Evolutionary conservation across 73 alveolate genomes (phyloP), one percentile per base, ranked within the genome.

Genomic region (Paramecium pentaurelia): DNA sequence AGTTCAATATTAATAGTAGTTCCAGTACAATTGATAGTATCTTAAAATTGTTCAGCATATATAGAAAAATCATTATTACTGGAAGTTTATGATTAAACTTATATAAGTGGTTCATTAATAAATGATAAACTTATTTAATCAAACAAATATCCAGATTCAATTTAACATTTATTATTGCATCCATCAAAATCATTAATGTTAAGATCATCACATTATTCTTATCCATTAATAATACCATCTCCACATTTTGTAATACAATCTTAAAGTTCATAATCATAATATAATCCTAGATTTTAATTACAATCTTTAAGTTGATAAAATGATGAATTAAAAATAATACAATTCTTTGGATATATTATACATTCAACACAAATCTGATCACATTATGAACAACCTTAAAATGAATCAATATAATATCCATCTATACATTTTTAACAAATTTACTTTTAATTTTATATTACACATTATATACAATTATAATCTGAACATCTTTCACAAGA

Each of bases 401-500:
- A 6, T 18, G 11, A 3, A 54, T 54, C 70, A 54, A 54, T 22
- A 54, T 6, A 54, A 54, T 54, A 54, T 3, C 70, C 70, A 1
- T 54, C 70, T 54, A n/a, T 16, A 54, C 70, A 54, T 18, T 54
- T 54, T n/a, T 93, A 58, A 88, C 92, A 30, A 3, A 54, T 22
- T 12, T n/a, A 20, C 9, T 75, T 14, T 27, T 94, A 47, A 40
- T 49, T 30, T 3, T 71, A 1, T 22, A 30, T 59, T 8, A 14
- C 18, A 60, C 97, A 95, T 18, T 59, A 34, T 86, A 86, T 77
- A 11, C 96, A 96, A 32, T 34, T 75, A 40, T 91, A 95, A 34
- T 88, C 86, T 3, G 14, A 40, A 58, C 98, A 95, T 9, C 80
- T 34, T 8, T 36, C 30, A 58, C 96, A 93, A 27, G 89, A 93